Base-by-base conservation (phyloP, 768 basidiomycete genomes). In the Trametes meyenii region DNA sequence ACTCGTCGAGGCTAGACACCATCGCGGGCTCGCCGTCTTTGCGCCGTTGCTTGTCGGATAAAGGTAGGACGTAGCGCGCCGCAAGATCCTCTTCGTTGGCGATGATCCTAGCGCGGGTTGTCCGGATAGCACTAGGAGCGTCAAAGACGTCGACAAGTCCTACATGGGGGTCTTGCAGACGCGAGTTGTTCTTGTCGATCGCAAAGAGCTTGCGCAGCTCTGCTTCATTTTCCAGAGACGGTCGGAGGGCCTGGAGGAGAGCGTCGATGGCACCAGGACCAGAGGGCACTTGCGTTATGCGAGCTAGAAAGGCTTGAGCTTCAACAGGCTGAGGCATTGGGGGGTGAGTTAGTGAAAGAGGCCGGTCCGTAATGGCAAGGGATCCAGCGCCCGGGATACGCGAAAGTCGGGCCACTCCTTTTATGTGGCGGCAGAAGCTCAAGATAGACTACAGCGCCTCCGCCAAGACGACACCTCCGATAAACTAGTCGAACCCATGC, bases 111-210 rank as follows among this genome's bases (percentile, higher is more conserved):
- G 84, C 81, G 46, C 82, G 73, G 6, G 83, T 83, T n/a, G 71
- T 79, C 26, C 81, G 76, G 66, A 85, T 79, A 26, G 76, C 77
- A 5, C 59, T 71, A 0, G 81, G 81, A 0, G 83, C 82, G 26
- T 73, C 78, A 70, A 86, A 87, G 2, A 86, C 76, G 57, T 86
- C 83, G 62, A 86, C 81, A 17, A 87, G 82, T 4, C 85, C 85
- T 48, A 86, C 83, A 60, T 81, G 69, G 3, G 80, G 80, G 63
- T 84, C 76, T 16, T 68, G 61, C 29, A 86, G 75, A 26, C 81
- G 78, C 11, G 70, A 19, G 57, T 83, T 79, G 48, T 63, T 61
- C 69, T 77, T 80, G 64, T 86, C 83, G 2, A 78, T 81, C 10
- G 85, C 85, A 60, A 83, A 87, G 21, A 85, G 72, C 57, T 76